Percentiles rank a stretch among this genome's conserved stretches.
Conservation (phyloP, 1,139 yeast species). For the Blastobotrys elegans region DNA sequence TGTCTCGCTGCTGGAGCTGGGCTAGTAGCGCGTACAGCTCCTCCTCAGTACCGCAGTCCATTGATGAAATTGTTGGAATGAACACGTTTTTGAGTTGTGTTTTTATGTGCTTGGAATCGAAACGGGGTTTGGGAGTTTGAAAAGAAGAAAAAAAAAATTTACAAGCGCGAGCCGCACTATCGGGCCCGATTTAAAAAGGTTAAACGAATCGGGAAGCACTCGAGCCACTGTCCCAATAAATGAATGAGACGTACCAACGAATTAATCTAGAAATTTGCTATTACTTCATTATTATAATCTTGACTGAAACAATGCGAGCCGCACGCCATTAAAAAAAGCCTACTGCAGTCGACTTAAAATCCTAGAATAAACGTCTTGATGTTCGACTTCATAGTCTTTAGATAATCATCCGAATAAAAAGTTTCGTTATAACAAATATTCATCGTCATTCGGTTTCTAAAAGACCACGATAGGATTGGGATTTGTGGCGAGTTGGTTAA, state of each 20-base stretch:
- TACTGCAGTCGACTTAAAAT: too few species aligned
- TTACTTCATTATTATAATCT: too few species aligned
- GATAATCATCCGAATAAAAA: neutral
- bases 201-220: too few species aligned
- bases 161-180: too few species aligned
- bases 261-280: too few species aligned
- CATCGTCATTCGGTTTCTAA: neutral
- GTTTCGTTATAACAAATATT: neutral
- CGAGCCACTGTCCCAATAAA: too few species aligned
- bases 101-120: neutral
- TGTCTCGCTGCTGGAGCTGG: slow-evolving; percentile 9
- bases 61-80: slow-evolving; percentile 1
- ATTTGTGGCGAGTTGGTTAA: neutral
- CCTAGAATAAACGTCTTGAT: neutral
- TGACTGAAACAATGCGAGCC: too few species aligned
- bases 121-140: neutral
- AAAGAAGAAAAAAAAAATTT: too few species aligned
- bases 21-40: slow-evolving; percentile 10
- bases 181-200: too few species aligned
- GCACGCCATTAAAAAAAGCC: neutral
- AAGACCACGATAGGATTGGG: neutral
- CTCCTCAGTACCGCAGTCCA: slow-evolving; percentile 14
- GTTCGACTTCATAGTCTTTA: neutral
- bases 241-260: too few species aligned
- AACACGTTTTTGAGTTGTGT: neutral